phyloP scores from a whole-genome alignment of 306 rosid species.

The Castanea mollissima region DNA sequence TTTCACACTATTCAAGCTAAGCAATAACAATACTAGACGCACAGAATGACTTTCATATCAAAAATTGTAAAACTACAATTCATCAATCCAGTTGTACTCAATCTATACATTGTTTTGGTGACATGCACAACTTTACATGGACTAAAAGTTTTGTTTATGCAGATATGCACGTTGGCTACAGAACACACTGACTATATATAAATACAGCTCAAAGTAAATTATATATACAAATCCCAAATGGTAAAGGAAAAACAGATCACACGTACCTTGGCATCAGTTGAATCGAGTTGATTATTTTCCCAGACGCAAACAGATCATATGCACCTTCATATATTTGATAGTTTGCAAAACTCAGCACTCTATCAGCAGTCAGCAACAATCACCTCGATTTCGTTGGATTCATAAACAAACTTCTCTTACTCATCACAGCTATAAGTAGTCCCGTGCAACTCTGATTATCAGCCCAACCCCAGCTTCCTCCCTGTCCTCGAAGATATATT shows the following conservation, averaged over 20 bases:
- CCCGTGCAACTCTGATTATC: too few species aligned
- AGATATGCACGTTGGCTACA: background rate
- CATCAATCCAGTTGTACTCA: background rate
- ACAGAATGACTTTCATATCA: too few species aligned
- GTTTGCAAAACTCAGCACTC: too few species aligned
- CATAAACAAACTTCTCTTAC: too few species aligned
- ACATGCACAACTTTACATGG: background rate
- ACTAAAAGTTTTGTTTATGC: background rate
- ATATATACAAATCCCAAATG: background rate
- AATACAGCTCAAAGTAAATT: background rate
- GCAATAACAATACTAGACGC: too few species aligned
- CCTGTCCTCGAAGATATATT: too few species aligned
- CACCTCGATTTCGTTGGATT: too few species aligned
- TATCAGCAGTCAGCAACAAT: too few species aligned
- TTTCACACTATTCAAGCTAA: background rate
- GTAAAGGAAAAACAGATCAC: conserved; percentile 45
- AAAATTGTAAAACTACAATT: too few species aligned
- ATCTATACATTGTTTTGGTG: background rate
- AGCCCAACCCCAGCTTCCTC: too few species aligned
- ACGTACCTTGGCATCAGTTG: conserved; percentile 89
- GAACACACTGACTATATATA: background rate
- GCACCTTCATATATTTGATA: too few species aligned
- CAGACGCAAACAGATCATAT: conserved; percentile 51
- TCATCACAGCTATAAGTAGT: too few species aligned
- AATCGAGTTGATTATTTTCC: conserved; percentile 96